phyloP scores from a whole-genome alignment of 805 yeast genomes.

The Candida gorgasii region DNA sequence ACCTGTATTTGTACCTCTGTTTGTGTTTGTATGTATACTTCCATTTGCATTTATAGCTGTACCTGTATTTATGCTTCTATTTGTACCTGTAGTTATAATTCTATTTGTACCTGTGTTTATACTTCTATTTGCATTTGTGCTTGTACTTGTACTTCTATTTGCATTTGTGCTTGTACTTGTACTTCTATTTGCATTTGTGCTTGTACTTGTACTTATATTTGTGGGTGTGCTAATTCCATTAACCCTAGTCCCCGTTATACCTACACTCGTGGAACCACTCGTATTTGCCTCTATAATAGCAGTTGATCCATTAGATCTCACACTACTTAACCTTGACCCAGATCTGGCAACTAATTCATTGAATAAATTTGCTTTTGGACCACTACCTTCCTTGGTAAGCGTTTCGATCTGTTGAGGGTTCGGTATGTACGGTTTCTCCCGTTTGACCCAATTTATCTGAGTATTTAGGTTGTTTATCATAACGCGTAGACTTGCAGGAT shows the following conservation, averaged over 20 bases:
- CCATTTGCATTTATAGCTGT: background rate
- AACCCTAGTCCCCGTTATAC: too few relatives aligned
- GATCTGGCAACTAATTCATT: background rate
- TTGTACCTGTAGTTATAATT: background rate
- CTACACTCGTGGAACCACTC: background rate
- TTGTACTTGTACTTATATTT: background rate
- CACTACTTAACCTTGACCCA: too few relatives aligned
- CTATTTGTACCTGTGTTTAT: background rate
- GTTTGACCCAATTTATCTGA: constrained; percentile 20
- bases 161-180: background rate
- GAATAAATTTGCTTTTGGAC: constrained; percentile 1
- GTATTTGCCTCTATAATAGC: too few relatives aligned
- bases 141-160: background rate
- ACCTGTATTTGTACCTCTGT: background rate
- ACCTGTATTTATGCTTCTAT: background rate
- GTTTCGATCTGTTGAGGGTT: background rate
- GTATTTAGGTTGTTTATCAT: constrained; percentile 19
- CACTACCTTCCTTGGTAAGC: background rate
- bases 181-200: background rate
- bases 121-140: background rate
- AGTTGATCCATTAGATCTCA: too few relatives aligned
- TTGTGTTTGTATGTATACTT: background rate
- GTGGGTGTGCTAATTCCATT: background rate
- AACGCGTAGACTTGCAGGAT: background rate
- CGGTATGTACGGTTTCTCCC: constrained; percentile 19